Base-by-base conservation (phyloP, 257 asterid genomes). In the Orobanche coerulescens region DNA sequence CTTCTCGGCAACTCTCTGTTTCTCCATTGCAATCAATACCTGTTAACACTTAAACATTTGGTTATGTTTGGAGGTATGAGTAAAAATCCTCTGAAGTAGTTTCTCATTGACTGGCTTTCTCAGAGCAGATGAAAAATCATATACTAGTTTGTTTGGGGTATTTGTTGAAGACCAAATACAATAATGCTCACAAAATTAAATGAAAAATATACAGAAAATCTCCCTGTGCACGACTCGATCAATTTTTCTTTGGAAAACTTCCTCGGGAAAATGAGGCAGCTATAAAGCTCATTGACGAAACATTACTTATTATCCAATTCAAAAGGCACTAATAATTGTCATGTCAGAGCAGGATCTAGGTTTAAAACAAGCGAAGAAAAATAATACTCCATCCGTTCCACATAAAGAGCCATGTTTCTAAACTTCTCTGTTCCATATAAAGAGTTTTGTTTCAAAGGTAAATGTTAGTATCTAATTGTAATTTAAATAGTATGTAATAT, bases 11-110 rank as follows among this genome's bases (percentile, higher is more conserved):
- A 93, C 99, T 77, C 77, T 81, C 73, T 93, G 99, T 62, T 55
- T 89, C 85, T 93, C 99, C 40, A 84, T 71, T 6, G 99, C 94
- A 77, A 93, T 93, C 84, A 93, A 77, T 33, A 84, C 99, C 99
- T 93, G 73, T 57, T 36, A 54, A 18, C 56, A 47, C 8, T 64
- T 9, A 37, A 39, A 23, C 24, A 5, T 33, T 51, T 24, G 15
- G 12, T 16, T 12, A 12, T 42, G 6, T 47, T 16, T 47, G 5
- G 9, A 15, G 34, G 36, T 37, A 64, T 20, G 46, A 9, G 16
- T 13, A 13, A 23, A 60, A 59, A 33, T 11, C 4, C 18, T n/a
- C n/a, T 43, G 13, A 25, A 7, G 36, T 18, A 19, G 37, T 22
- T 10, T 18, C 43, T 58, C 16, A 59, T 36, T 31, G 18, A 61